Conservation (phyloP, 2,329 filamentous ascomycete genomes). For the Arthrobotrys conoides region DNA sequence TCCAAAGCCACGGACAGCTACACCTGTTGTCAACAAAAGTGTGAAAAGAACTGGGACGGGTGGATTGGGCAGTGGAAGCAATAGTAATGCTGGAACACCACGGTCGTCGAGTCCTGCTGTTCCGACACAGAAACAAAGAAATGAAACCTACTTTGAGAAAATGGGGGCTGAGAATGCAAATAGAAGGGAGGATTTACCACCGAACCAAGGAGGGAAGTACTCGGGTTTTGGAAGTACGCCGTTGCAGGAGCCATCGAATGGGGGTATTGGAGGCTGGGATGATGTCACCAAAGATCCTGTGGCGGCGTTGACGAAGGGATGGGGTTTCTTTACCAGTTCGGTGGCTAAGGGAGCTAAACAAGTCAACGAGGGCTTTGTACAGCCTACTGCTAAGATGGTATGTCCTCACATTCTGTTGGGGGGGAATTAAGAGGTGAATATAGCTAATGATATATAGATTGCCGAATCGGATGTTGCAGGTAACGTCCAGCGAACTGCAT, state of each 20-base stretch:
- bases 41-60: constrained; percentile 65
- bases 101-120: constrained; percentile 65
- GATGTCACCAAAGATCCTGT: constrained; percentile 93
- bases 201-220: constrained; percentile 93
- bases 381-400: constrained; percentile 91
- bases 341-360: constrained; percentile 92
- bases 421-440: neutral
- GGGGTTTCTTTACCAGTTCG: constrained; percentile 91
- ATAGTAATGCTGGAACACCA: constrained; percentile 64
- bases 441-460: constrained; percentile 71
- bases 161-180: constrained; percentile 86
- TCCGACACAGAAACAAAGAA: constrained; percentile 75
- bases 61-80: constrained; percentile 63
- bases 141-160: constrained; percentile 91
- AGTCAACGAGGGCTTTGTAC: constrained; percentile 90
- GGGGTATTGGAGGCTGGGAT: constrained; percentile 72
- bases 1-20: constrained; percentile 63
- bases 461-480: constrained; percentile 82
- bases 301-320: constrained; percentile 88
- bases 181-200: constrained; percentile 80
- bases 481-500: constrained; percentile 71
- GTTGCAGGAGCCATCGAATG: constrained; percentile 68
- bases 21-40: constrained; percentile 61
- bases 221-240: constrained; percentile 86
- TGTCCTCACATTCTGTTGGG: constrained; percentile 62